Conservation (phyloP, 2,329 filamentous ascomycete genomes). For the Verticillium albo-atrum region DNA sequence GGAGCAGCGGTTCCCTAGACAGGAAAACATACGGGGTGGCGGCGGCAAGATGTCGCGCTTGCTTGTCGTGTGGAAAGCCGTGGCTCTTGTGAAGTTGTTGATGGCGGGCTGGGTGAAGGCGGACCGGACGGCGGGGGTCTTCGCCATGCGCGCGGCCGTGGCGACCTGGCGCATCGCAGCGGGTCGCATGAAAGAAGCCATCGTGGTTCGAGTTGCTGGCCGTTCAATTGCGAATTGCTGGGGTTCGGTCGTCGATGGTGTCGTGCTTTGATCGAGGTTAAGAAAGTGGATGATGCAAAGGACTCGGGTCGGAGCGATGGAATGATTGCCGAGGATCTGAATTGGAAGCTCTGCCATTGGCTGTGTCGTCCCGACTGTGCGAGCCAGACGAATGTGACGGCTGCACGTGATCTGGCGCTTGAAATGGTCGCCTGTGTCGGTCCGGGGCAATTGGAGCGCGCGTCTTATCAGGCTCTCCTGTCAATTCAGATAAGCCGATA, state of each 20-base stretch:
- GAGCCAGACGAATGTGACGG: constrained; percentile 5
- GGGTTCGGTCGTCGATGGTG: constrained; percentile 1
- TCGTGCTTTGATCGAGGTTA: constrained; percentile 6
- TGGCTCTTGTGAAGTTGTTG: constrained; percentile 47
- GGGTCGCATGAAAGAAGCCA: constrained; percentile 55
- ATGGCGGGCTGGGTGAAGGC: constrained; percentile 18
- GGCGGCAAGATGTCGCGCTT: constrained; percentile 74
- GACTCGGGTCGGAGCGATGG: constrained; percentile 8
- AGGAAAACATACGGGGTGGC: constrained; percentile 66
- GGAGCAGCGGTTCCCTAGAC: constrained; percentile 7
- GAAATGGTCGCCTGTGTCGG: constrained; percentile 2
- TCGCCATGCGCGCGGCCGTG: constrained; percentile 29
- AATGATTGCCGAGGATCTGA: constrained; percentile 48
- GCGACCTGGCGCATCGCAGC: constrained; percentile 50
- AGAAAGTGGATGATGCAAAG: constrained; percentile 22
- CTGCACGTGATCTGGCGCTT: constrained; percentile 10
- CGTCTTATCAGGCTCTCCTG: constrained; percentile 1
- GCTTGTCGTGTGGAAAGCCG: constrained; percentile 83
- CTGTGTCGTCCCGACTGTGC: constrained; percentile 8
- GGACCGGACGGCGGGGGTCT: constrained; percentile 23
- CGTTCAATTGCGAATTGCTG: constrained; percentile 10
- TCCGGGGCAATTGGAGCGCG: not conserved
- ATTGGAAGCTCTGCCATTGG: constrained; percentile 43
- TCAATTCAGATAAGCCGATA: constrained; percentile 4
- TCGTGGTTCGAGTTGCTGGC: constrained; percentile 19